Percentiles rank a stretch among this genome's conserved stretches.
Evolutionary conservation across 1,284 basidiomycete species (phyloP).

Genomic region (Trichosporon asahii): DNA sequence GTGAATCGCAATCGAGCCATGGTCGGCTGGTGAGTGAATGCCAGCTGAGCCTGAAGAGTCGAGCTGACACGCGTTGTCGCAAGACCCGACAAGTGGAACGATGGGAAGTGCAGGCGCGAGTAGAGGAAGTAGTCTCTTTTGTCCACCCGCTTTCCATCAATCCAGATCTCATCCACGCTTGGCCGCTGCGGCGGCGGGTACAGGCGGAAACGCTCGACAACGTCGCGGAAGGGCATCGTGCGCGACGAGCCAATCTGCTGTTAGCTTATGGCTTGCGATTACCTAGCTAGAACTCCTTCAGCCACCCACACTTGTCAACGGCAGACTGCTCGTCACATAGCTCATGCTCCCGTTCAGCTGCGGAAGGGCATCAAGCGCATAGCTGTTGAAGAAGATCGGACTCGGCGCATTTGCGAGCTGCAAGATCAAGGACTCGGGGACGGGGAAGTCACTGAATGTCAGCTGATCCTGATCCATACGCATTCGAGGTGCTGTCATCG

Average conservation of each 20-base stretch:
- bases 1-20: constrained; percentile 53
- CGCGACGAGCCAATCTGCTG: constrained; percentile 58
- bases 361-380: constrained; percentile 86
- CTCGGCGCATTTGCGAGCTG: constrained; percentile 90
- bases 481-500: not conserved
- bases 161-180: constrained; percentile 70
- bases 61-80: constrained; percentile 71
- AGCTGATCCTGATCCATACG: too few species aligned
- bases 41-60: constrained; percentile 52
- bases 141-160: constrained; percentile 70
- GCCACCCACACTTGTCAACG: constrained; percentile 60
- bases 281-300: not conserved
- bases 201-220: constrained; percentile 78
- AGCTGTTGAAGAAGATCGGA: constrained; percentile 81
- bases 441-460: constrained; percentile 38
- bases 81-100: constrained; percentile 79
- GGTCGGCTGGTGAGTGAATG: constrained; percentile 44
- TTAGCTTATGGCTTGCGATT: not conserved
- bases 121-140: constrained; percentile 72
- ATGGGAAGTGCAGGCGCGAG: constrained; percentile 85
- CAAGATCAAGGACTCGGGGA: constrained; percentile 44
- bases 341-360: constrained; percentile 87
- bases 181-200: constrained; percentile 73
- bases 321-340: constrained; percentile 86
- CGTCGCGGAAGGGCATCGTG: constrained; percentile 77